Evolutionary conservation across 2,329 filamentous ascomycete genomes (phyloP).

Genomic region (Trichoderma polysporum): DNA sequence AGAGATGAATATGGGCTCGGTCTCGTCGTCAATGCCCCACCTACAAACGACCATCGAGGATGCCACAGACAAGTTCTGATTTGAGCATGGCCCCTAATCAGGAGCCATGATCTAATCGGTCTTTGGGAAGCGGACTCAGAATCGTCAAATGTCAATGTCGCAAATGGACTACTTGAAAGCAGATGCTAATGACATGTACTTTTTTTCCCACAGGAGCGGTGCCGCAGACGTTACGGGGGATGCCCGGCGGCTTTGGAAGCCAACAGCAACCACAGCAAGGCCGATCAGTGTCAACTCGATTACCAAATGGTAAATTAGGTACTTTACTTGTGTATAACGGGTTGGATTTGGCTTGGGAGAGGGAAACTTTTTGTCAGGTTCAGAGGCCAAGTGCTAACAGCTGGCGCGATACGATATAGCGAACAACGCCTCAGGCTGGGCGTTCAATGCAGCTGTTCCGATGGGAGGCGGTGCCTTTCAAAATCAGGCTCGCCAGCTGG

Average conservation of each 20-base stretch:
- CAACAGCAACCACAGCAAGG: constrained; percentile 59
- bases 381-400: constrained; percentile 22
- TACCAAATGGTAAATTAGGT: constrained; percentile 68
- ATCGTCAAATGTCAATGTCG: background rate
- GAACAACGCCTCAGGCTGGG: constrained; percentile 58
- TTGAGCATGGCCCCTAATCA: background rate
- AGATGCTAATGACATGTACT: constrained; percentile 17
- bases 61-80: background rate
- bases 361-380: background rate
- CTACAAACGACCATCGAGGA: background rate
- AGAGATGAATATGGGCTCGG: background rate
- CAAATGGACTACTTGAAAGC: background rate
- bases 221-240: constrained; percentile 61
- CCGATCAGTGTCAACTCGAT: constrained; percentile 55
- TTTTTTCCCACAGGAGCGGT: constrained; percentile 49
- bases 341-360: background rate
- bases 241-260: constrained; percentile 59
- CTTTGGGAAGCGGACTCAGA: background rate
- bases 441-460: constrained; percentile 60
- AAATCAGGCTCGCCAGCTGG: constrained; percentile 54
- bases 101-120: background rate
- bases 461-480: constrained; percentile 58
- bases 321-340: constrained; percentile 16
- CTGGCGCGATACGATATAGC: constrained; percentile 38
- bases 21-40: constrained; percentile 16